Base-by-base conservation (phyloP, 2,329 filamentous ascomycete species). In the Neofusicoccum parvum region DNA sequence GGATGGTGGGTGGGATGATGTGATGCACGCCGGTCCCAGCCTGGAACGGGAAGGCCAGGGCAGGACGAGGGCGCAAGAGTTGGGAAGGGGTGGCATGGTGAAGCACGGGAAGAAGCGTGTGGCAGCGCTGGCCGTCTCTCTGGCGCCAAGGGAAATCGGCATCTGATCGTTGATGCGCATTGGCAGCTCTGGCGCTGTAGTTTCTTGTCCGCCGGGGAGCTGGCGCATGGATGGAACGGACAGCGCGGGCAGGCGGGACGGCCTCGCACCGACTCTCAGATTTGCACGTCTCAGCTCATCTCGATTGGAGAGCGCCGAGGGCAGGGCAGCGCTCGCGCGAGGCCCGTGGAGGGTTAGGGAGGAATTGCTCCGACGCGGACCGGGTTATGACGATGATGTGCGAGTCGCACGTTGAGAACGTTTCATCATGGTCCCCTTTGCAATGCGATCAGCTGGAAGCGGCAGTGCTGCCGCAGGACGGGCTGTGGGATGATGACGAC, bases 271-370 rank as follows among this genome's bases (percentile, higher is more conserved):
- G 27, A 32, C 27, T 59, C 54, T 59, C 54, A 59, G 54, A 59
- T 59, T 59, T 36, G 34, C 54, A 36, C 54, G 54, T 59, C 54
- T 34, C 54, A 45, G 41, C 50, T 56, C 54, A 59, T 59, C 54
- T 59, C 54, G 54, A 59, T 59, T 59, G 54, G 54, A 46, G 43
- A 59, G 54, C 39, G 14, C 54, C 54, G 54, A 46, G 53, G 32
- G 49, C 49, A 32, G 32, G 53, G 41, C 23, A 34, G 39, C 53
- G 20, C 12, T 32, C 5, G 53, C 10, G 53, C 36, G 17, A 14
- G n/a, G 12, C 36, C 53, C 20, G 32, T 12, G 45, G 36, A 23
- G 45, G 37, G 23, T 27, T 45, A 34, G 34, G 54, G 54, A 59
- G 54, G 34, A 27, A 45, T 43, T 11, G 43, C 54, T 32, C 27